These are phyloP conservation scores for Nicotiana tabacum DNA, from an alignment of 257 asterid species.

Conservation along the genomic window DNA sequence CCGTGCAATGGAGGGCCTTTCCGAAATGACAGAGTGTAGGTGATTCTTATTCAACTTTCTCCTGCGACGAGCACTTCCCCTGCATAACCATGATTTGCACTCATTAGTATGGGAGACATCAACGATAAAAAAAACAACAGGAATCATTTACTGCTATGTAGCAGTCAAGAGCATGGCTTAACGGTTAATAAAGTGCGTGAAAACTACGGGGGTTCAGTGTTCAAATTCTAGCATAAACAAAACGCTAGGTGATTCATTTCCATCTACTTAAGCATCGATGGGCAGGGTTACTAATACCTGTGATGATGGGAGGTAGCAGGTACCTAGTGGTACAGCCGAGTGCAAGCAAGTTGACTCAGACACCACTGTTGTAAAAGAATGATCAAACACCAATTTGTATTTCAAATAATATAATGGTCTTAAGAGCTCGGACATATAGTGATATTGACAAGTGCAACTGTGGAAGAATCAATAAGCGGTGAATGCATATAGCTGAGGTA, in stretches of 20 bases:
- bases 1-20: constrained; percentile 15
- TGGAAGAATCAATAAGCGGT: neutral
- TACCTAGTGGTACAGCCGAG: neutral
- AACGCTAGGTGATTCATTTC: neutral
- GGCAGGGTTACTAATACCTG: too few species aligned
- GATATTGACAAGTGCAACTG: neutral
- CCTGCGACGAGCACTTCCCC: constrained; percentile 64
- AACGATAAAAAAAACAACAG: neutral
- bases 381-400: neutral
- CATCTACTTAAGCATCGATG: too few species aligned
- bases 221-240: neutral
- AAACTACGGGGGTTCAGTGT: neutral
- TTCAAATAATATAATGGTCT: neutral
- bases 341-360: neutral
- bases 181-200: neutral
- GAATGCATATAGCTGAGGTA: neutral
- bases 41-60: constrained; percentile 67
- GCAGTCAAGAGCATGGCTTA: neutral
- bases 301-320: too few species aligned
- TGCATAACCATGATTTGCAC: constrained; percentile 26
- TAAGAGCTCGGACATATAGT: neutral
- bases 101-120: neutral
- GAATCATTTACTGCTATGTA: neutral
- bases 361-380: neutral
- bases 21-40: constrained; percentile 36